Evolutionary conservation across 164 flowering plant species (phyloP).

Genomic region (Aristolochia contorta): DNA sequence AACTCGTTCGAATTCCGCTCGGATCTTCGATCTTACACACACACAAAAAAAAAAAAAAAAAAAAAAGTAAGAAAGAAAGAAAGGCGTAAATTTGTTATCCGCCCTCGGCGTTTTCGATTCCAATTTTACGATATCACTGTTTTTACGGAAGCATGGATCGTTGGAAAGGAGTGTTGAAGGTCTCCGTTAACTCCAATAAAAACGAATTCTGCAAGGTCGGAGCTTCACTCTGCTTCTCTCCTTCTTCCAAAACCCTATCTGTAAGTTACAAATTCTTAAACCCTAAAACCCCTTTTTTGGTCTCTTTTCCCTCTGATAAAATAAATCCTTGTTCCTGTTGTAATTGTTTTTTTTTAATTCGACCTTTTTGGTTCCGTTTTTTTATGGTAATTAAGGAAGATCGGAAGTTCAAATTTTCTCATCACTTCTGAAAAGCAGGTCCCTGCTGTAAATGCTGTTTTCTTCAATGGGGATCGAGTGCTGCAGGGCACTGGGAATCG

Average conservation of each 20-base stretch:
- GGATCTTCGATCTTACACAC: no score
- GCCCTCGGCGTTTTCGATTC: no score
- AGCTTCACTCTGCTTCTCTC: conserved; percentile 64
- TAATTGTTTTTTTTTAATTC: not conserved
- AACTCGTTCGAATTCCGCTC: no score
- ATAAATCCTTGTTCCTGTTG: not conserved
- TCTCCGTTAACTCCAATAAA: conserved; percentile 30
- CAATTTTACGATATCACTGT: no score
- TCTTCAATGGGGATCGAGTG: conserved; percentile 79
- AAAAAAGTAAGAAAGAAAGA: no score
- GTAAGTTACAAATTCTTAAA: conserved; percentile 25
- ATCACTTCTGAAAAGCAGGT: conserved; percentile 27
- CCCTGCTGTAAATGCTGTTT: conserved; percentile 70
- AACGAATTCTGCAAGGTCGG: conserved; percentile 38
- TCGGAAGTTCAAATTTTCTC: not conserved
- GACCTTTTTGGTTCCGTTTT: not conserved
- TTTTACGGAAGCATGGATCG: conserved; percentile 10
- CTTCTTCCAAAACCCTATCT: conserved; percentile 31
- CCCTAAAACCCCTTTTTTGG: not conserved
- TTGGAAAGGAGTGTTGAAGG: conserved; percentile 35
- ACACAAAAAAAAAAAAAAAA: no score
- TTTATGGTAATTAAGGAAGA: not conserved
- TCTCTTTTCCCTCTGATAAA: not conserved
- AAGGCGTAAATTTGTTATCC: no score
- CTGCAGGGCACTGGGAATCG: conserved; percentile 66